Evolutionary conservation across 1,139 yeast genomes (phyloP), one percentile per base, ranked within the genome.

Genomic region (Debaryomycetaceae sp.): DNA sequence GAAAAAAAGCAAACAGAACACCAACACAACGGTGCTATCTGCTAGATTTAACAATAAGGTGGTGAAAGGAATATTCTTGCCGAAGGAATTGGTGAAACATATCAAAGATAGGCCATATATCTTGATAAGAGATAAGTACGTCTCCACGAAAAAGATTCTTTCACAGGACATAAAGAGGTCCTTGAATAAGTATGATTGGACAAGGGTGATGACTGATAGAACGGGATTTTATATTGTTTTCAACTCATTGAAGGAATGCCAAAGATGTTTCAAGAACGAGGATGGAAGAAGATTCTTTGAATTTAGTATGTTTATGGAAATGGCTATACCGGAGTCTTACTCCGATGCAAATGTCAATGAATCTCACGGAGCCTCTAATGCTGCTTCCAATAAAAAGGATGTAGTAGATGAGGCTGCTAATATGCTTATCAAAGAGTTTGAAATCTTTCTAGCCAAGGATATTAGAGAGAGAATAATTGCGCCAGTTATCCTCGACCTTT

Each of bases 171-270:
- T 85, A 40, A 79, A 82, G 53, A 70, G 75, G 33, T 66, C 68
- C 7, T 65, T 85, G 36, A 72, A 69, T 20, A 77, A 66, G 45
- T 85, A 85, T 54, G 80, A 76, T 45, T 85, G 90, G 84, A 76
- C 81, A 0, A 69, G 87, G 47, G 78, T 87, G 1, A 58, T 85
- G 41, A 73, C 80, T 4, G 91, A 85, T 51, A 66, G 68, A 34
- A 61, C 75, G 5, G 96, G 96, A 0, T 83, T 85, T 52, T 89
- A 78, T 56, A 70, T 88, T 38, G 82, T 87, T 1, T 89, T 89
- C 62, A 81, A 81, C 54, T 72, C 81, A 33, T 61, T 80, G 22
- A 66, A 69, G 36, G 89, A 86, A 48, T 88, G 95, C 37, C 78
- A 78, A 49, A 66, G 76, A 39, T 87, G 96, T 54, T 83, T 80